Percentiles rank a stretch among this genome's conserved stretches.
phyloP scores from a whole-genome alignment of 768 basidiomycete genomes.

The Gloeostereum incarnatum region DNA sequence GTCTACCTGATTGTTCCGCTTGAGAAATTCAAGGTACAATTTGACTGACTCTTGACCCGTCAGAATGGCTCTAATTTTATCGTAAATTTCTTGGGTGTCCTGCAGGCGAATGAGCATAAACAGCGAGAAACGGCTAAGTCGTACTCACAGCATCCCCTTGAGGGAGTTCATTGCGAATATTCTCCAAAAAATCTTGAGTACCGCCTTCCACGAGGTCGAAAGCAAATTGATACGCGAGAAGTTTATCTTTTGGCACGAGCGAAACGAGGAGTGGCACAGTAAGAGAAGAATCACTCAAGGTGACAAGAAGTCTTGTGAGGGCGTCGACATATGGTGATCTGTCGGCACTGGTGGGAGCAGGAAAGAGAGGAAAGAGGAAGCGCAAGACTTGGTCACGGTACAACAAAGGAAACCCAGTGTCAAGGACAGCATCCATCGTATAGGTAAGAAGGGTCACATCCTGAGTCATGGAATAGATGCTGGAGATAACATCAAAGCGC shows the following conservation, averaged over 20 bases:
- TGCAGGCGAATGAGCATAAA: slow-evolving; percentile 17
- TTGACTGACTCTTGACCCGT: slow-evolving; percentile 89
- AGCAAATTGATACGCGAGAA: slow-evolving; percentile 89
- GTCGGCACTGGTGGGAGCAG: slow-evolving; percentile 58
- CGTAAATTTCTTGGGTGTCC: slow-evolving; percentile 55
- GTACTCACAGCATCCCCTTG: slow-evolving; percentile 51
- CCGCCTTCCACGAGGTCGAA: slow-evolving; percentile 96
- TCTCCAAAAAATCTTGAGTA: slow-evolving; percentile 85
- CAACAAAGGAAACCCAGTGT: slow-evolving; percentile 79
- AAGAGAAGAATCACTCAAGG: slow-evolving; percentile 73
- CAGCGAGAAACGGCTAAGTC: neutral
- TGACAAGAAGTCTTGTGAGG: slow-evolving; percentile 83
- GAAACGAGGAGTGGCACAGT: slow-evolving; percentile 67
- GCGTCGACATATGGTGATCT: slow-evolving; percentile 72
- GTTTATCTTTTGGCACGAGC: slow-evolving; percentile 58
- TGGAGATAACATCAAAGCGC: slow-evolving; percentile 78
- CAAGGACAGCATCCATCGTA: slow-evolving; percentile 86
- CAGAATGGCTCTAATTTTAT: slow-evolving; percentile 74
- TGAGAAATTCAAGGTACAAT: slow-evolving; percentile 91
- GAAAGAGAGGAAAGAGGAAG: slow-evolving; percentile 82
- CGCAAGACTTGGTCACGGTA: slow-evolving; percentile 78
- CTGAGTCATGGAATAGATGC: slow-evolving; percentile 61
- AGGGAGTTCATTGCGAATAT: slow-evolving; percentile 58
- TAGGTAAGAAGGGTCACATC: slow-evolving; percentile 82
- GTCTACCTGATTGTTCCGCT: slow-evolving; percentile 90